Base-by-base conservation (phyloP, 257 asterid genomes). In the Scutellaria baicalensis region DNA sequence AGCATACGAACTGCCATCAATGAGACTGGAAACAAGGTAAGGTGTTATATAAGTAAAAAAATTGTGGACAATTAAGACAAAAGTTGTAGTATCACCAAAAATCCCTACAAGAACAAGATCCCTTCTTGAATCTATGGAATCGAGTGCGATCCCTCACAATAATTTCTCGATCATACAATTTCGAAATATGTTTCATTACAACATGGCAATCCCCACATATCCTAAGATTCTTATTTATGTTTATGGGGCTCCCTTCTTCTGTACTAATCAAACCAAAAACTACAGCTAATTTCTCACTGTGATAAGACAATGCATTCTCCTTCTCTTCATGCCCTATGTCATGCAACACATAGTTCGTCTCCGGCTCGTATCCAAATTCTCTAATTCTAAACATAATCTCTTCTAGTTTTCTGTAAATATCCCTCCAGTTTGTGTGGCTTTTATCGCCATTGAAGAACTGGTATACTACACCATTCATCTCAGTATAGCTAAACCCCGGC, bases 131-230 rank as follows among this genome's bases (percentile, higher is more conserved):
- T 67, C 90, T 85, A 44, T 94, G 97, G 68, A 94, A 94, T 48
- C 97, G 83, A 3, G 97, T 84, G 27, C 97, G 86, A 57, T 94
- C 99, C 76, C 99, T 85, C 27, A 91, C 96, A 16, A 94, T 76
- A 75, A 94, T 86, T 56, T 86, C 96, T 52, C 95, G 75, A 45
- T 58, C 59, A 14, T 94, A 91, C 5, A 88, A 50, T 66, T 80
- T 86, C 6, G 99, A 88, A 64, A 86, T 81, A 55, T 89, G 91
- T 86, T 91, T 94, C 75, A 94, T 88, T 14, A 85, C 91, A 17
- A 67, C 82, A 82, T 94, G 99, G 55, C 97, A 94, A 80, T 94
- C 97, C 58, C 97, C 97, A 58, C 99, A 94, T 71, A 89, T 94
- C 78, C 99, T 76, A 14, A 94, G 95, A 75, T 94, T 94, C 89